Base-by-base conservation (phyloP, 805 yeast genomes). In the Candida quercuum region DNA sequence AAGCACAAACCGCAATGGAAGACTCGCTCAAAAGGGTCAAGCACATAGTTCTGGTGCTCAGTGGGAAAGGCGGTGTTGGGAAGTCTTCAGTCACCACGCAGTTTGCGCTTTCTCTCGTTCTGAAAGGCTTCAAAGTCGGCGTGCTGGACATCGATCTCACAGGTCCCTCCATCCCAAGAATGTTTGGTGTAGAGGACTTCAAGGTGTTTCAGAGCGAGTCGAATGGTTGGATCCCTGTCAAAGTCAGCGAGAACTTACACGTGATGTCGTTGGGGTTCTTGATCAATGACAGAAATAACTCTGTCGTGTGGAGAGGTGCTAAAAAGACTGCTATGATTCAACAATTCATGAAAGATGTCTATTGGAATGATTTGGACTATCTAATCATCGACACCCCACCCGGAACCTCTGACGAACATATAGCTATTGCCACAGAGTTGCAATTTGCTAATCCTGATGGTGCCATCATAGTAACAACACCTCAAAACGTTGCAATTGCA, bases 281-380 rank as follows among this genome's bases (percentile, higher is more conserved):
- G 36, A 62, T 93, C 6, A 80, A 82, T 19, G 81, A 86, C 53
- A 63, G 98, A 44, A 95, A 94, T 20, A 86, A 83, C 51, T 79
- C 94, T 19, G 93, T 93, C 14, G 97, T 93, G 9, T 93, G 99
- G 99, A 71, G 98, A 54, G 99, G 99, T 0, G 99, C 99, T 3
- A 88, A 91, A 61, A 93, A 94, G 57, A 89, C 97, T 0, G 96
- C 97, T 12, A 93, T 93, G 98, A 85, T 93, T 26, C 74, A 89
- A 43, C 99, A 93, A 63, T 91, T 93, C 56, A 67, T 94, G 29
- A 75, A 77, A 43, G 98, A 93, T 57, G 96, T 91, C 2, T 75
- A 76, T 21, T 93, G 99, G 99, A 96, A 87, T 0, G 73, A 71
- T 15, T 65, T 72, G 20, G 77, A 86, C 39, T 91, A 85, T 55